Conservation (phyloP, 192 early-diverging fungal species). For the Globomyces pollinis-pini region DNA sequence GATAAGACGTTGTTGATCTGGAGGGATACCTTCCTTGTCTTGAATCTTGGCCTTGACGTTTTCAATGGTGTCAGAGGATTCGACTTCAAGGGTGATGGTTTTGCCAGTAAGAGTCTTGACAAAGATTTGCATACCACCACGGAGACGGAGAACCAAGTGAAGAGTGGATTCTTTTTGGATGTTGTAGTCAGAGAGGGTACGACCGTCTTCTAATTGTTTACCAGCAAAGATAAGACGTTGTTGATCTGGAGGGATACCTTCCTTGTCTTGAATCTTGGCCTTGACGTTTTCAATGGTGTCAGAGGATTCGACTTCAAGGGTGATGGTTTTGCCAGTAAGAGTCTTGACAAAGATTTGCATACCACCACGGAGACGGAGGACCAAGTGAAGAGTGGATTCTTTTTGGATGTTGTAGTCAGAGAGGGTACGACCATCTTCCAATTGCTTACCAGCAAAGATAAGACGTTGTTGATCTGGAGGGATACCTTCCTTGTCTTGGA, state of each 20-base stretch:
- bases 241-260: conserved; percentile 32
- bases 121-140: conserved; percentile 59
- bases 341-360: conserved; percentile 78
- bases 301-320: conserved; percentile 67
- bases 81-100: conserved; percentile 78
- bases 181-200: conserved; percentile 43
- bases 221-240: conserved; percentile 21
- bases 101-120: conserved; percentile 84
- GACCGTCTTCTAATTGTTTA: conserved; percentile 14
- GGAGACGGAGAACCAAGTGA: conserved; percentile 61
- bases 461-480: conserved; percentile 20
- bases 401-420: conserved; percentile 63
- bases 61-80: conserved; percentile 70
- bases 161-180: conserved; percentile 68
- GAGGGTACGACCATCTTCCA: conserved; percentile 14
- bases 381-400: conserved; percentile 62
- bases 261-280: conserved; percentile 74
- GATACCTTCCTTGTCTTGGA: conserved; percentile 66
- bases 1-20: conserved; percentile 48
- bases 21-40: conserved; percentile 74
- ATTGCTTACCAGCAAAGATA: conserved; percentile 20
- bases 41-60: conserved; percentile 81
- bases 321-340: conserved; percentile 73
- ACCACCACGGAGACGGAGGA: conserved; percentile 60
- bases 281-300: conserved; percentile 79